A percentile compares a stretch with the other conserved stretches of the same genome.
Evolutionary conservation across 2,329 filamentous ascomycete genomes (phyloP).

Genomic region (Penicillium sp.): DNA sequence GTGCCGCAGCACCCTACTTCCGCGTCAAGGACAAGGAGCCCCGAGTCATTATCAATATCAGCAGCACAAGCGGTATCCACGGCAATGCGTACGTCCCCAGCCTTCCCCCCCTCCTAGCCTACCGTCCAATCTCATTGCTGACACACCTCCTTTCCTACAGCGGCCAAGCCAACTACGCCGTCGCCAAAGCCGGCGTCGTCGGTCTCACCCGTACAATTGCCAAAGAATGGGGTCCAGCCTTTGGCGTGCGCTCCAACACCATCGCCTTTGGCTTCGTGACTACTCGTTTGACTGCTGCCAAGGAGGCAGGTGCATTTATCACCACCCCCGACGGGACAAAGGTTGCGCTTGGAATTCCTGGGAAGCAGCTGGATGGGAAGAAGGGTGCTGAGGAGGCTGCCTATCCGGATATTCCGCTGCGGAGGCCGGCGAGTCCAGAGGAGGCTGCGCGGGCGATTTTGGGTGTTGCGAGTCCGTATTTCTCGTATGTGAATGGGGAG

Average conservation of each 20-base stretch:
- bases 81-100: constrained; percentile 66
- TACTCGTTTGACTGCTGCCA: constrained; percentile 79
- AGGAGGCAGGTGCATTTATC: constrained; percentile 81
- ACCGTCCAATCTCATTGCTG: background rate
- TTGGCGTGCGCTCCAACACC: constrained; percentile 81
- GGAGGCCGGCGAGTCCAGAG: constrained; percentile 74
- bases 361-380: constrained; percentile 53
- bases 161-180: constrained; percentile 85
- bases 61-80: constrained; percentile 77
- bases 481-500: constrained; percentile 84
- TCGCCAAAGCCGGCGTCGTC: constrained; percentile 81
- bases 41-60: constrained; percentile 81
- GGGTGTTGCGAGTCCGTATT: constrained; percentile 78
- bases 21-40: constrained; percentile 80
- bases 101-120: constrained; percentile 4
- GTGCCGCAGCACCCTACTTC: constrained; percentile 82
- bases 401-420: constrained; percentile 74
- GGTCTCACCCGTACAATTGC: constrained; percentile 88
- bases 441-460: constrained; percentile 80
- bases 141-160: constrained; percentile 19
- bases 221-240: constrained; percentile 86
- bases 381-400: constrained; percentile 35
- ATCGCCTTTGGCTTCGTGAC: constrained; percentile 82
- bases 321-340: constrained; percentile 75
- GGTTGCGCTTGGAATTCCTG: constrained; percentile 74